phyloP scores from a whole-genome alignment of 441 rosid genomes.

The Adansonia rubrostipa region DNA sequence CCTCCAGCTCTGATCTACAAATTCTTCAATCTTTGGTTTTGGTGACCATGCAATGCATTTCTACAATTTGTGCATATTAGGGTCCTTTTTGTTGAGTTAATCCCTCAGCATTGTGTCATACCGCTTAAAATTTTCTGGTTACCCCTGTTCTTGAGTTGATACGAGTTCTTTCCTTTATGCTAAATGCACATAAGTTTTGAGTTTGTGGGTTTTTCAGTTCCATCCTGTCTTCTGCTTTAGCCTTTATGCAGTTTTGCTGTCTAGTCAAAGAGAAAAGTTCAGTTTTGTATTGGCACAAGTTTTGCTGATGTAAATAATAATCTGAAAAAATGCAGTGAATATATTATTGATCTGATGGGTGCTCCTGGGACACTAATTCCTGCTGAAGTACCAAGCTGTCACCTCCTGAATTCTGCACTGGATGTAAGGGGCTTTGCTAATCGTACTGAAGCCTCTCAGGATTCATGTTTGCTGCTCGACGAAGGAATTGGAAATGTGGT shows the following conservation, averaged over 20 bases:
- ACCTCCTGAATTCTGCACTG: constrained; percentile 58
- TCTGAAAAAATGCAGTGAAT: constrained; percentile 71
- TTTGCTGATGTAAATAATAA: constrained; percentile 31
- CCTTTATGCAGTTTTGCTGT: constrained; percentile 11
- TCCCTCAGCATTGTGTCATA: not conserved
- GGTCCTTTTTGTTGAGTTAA: not conserved
- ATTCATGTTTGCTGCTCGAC: constrained; percentile 45
- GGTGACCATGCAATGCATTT: not conserved
- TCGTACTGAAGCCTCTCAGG: constrained; percentile 40
- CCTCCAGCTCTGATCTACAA: constrained; percentile 22
- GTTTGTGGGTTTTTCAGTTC: not conserved
- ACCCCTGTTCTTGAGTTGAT: not conserved
- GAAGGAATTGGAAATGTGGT: constrained; percentile 43
- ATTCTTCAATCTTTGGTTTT: constrained; percentile 22
- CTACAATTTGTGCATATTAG: constrained; percentile 11
- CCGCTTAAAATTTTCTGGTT: not conserved
- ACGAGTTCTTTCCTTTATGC: not conserved
- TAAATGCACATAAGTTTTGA: not conserved
- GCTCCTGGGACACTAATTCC: constrained; percentile 98
- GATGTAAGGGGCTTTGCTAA: constrained; percentile 54
- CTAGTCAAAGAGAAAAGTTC: constrained; percentile 5
- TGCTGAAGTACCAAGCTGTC: constrained; percentile 80
- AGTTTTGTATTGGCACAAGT: constrained; percentile 16
- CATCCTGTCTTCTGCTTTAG: not conserved
- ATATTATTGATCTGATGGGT: constrained; percentile 97